Conservation (phyloP, 2,329 filamentous ascomycete genomes). For the Curvularia eragrostidis region DNA sequence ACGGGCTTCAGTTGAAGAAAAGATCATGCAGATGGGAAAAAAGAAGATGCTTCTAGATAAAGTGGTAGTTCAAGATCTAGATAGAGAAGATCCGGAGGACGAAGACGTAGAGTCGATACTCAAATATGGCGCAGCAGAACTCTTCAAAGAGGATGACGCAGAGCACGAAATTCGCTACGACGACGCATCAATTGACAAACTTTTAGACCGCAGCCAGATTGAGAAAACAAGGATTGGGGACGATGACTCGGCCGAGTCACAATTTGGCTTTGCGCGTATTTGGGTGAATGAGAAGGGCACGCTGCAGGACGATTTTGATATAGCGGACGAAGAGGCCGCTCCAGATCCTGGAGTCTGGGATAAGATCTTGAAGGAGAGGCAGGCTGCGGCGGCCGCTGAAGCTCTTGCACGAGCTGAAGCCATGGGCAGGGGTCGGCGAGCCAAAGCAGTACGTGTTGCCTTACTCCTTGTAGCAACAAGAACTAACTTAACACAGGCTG, state of each 20-base stretch:
- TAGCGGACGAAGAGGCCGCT: slow-evolving; percentile 60
- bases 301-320: slow-evolving; percentile 68
- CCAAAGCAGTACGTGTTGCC: slow-evolving; percentile 61
- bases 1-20: slow-evolving; percentile 86
- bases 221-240: slow-evolving; percentile 72
- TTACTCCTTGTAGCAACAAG: not conserved
- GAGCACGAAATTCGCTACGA: slow-evolving; percentile 83
- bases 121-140: slow-evolving; percentile 81
- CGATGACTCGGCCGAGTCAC: slow-evolving; percentile 73
- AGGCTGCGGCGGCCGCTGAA: slow-evolving; percentile 77
- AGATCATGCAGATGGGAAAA: slow-evolving; percentile 93
- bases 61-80: slow-evolving; percentile 90
- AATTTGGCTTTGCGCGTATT: slow-evolving; percentile 88
- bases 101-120: slow-evolving; percentile 87
- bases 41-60: slow-evolving; percentile 97
- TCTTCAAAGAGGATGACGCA: slow-evolving; percentile 78
- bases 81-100: slow-evolving; percentile 77
- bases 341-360: slow-evolving; percentile 83
- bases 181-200: slow-evolving; percentile 78
- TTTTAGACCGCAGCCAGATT: slow-evolving; percentile 84
- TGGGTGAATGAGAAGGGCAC: slow-evolving; percentile 83
- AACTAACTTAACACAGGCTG: slow-evolving; percentile 34
- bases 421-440: slow-evolving; percentile 85
- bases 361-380: slow-evolving; percentile 82
- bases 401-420: slow-evolving; percentile 70